Evolutionary conservation across 768 basidiomycete genomes (phyloP).

Genomic region (Glaciozyma antarctica): DNA sequence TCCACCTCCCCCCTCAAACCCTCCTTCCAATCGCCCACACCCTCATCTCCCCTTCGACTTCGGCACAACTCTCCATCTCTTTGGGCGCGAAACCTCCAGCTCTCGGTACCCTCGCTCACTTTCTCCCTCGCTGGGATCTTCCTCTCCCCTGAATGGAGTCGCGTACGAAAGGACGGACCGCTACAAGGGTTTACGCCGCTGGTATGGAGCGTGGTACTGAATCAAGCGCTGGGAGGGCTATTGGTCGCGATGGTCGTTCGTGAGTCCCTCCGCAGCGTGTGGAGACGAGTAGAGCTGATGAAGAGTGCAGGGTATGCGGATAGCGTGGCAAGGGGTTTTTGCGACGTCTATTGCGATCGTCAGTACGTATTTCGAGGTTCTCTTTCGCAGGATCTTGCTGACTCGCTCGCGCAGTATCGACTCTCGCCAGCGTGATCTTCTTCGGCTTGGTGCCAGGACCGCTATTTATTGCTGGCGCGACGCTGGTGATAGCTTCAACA

Average conservation of each 20-base stretch:
- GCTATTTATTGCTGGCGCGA: conserved; percentile 8
- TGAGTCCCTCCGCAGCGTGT: not conserved
- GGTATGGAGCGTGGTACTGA: conserved; percentile 31
- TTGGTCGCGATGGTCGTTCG: conserved; percentile 33
- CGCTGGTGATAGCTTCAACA: conserved; percentile 18
- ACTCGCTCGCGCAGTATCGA: conserved; percentile 10
- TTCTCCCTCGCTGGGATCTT: conserved; percentile 28
- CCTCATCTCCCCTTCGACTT: not conserved
- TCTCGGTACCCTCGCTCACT: conserved; percentile 30
- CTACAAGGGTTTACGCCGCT: conserved; percentile 24
- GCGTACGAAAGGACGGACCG: not conserved
- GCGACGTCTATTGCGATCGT: conserved; percentile 34
- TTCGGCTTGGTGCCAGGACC: conserved; percentile 4
- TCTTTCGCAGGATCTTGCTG: no score
- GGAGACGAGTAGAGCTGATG: not conserved
- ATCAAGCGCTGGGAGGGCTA: conserved; percentile 34
- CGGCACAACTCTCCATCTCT: conserved; percentile 12
- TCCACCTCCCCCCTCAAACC: not conserved
- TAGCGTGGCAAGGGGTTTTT: conserved; percentile 35
- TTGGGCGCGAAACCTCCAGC: conserved; percentile 33
- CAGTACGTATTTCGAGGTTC: conserved; percentile 7
- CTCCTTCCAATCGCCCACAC: not conserved
- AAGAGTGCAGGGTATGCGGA: conserved; percentile 31
- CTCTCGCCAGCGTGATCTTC: conserved; percentile 9
- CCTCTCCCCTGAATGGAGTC: not conserved